phyloP scores from a whole-genome alignment of 306 rosid species.

The Prunus mume region DNA sequence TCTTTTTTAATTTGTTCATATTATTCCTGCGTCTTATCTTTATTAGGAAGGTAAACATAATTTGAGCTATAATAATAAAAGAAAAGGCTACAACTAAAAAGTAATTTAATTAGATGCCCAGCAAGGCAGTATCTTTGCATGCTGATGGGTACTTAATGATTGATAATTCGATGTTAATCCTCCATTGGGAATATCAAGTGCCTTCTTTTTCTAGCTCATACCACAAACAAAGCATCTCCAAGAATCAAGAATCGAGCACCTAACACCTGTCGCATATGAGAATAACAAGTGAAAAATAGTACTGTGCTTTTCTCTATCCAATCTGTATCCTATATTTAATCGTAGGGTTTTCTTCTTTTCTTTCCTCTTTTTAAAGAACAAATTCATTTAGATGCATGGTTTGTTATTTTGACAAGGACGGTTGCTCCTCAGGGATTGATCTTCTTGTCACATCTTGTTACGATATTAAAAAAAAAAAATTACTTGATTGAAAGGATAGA shows the following conservation, averaged over 20 bases:
- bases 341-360: too few species aligned
- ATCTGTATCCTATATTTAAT: background rate
- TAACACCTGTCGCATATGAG: background rate
- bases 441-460: background rate
- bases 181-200: background rate
- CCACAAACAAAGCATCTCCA: background rate
- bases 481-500: fast-evolving
- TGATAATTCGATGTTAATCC: background rate
- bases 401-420: background rate
- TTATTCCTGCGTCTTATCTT: background rate
- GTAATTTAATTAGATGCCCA: background rate
- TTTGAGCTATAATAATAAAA: background rate
- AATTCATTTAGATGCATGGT: too few species aligned
- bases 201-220: background rate
- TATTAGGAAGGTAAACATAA: background rate
- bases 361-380: too few species aligned
- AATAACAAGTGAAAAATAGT: background rate
- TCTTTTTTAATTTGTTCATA: background rate
- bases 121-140: background rate
- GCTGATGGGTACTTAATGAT: background rate
- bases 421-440: background rate
- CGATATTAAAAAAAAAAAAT: fast-evolving
- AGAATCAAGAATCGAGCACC: background rate
- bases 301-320: background rate
- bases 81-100: background rate